Evolutionary conservation across 169 alveolate genomes (phyloP), one percentile per base, ranked within the genome.

Genomic region (Eimeria maxima): DNA sequence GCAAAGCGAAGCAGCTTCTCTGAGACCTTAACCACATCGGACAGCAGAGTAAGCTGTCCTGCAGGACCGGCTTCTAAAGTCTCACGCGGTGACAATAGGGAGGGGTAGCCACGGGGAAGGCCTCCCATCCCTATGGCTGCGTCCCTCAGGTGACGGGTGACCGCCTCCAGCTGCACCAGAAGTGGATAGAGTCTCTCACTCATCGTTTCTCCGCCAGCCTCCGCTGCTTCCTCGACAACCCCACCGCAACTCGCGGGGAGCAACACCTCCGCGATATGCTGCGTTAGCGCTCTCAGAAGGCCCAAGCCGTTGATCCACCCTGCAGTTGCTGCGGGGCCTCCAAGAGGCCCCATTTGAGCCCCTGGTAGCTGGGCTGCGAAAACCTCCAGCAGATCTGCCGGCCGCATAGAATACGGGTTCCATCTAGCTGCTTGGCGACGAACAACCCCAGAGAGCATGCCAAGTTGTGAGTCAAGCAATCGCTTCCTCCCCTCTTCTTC

Each of bases 121-220:
- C 80, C 80, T 24, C 45, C 80, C 18, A 11, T 27, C 55, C 55
- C 73, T 18, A 13, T 20, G 22, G 74, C 91, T 5, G 50, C 22
- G 57, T 86, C 47, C 42, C 78, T 86, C 13, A 86, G 27, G 73
- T 86, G 93, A 33, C 93, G 78, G 63, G 80, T 86, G 42, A 60
- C 78, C 4, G 93, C 63, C 67, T 86, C 93, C 93, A 86, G 42
- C 78, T 86, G 80, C 80, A 55, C 24, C 55, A 86, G 45, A n/a
- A 86, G 57, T 4, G 80, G n/a, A 29, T 55, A 6, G 81, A 86
- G 44, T 18, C 93, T 29, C 13, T 16, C 78, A n/a, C 60, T 0
- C 24, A 60, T 55, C 93, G 18, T 47, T 55, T 50, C 92, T 14
- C 14, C 55, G 18, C 24, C 71, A 7, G 14, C 80, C 57, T 20